Percentiles rank a stretch among this genome's conserved stretches.
phyloP scores from a whole-genome alignment of 225 moss, liverwort and hornwort genomes.

The Marchantia polymorpha region DNA sequence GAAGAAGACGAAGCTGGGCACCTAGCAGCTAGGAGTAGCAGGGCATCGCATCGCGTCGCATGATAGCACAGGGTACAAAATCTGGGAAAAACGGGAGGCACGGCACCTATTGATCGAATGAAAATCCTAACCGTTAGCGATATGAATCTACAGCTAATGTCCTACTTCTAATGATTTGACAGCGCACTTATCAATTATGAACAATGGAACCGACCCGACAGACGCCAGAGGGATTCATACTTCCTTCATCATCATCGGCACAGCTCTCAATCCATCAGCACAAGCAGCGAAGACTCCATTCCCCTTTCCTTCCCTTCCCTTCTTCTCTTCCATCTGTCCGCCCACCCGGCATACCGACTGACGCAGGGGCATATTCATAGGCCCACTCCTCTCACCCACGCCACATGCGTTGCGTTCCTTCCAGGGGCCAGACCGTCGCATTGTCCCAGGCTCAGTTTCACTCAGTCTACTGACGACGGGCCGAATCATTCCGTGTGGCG shows the following conservation, averaged over 20 bases:
- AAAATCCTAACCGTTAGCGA: conserved; percentile 45
- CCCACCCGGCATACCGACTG: conserved; percentile 19
- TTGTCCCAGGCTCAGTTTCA: background rate
- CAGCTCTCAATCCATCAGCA: conserved; percentile 18
- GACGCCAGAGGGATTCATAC: conserved; percentile 40
- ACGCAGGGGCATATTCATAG: conserved; percentile 11
- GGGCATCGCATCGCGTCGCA: conserved; percentile 24
- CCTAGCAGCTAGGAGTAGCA: conserved; percentile 25
- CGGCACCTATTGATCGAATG: conserved; percentile 39
- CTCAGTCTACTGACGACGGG: background rate
- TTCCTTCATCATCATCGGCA: conserved; percentile 27
- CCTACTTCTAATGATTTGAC: conserved; percentile 48
- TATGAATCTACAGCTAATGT: conserved; percentile 53
- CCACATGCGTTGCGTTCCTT: background rate
- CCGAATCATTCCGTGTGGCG: background rate
- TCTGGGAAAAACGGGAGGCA: conserved; percentile 42
- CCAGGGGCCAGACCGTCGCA: background rate
- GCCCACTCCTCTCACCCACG: background rate
- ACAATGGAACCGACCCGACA: conserved; percentile 50
- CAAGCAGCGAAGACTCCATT: conserved; percentile 11
- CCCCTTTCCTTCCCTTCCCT: background rate
- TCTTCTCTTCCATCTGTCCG: conserved; percentile 20
- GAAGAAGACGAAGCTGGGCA: conserved; percentile 23
- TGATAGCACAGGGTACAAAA: conserved; percentile 45
- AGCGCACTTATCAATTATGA: conserved; percentile 55